Conservation (phyloP, 2,329 filamentous ascomycete genomes). For the Fusarium kyushuense region DNA sequence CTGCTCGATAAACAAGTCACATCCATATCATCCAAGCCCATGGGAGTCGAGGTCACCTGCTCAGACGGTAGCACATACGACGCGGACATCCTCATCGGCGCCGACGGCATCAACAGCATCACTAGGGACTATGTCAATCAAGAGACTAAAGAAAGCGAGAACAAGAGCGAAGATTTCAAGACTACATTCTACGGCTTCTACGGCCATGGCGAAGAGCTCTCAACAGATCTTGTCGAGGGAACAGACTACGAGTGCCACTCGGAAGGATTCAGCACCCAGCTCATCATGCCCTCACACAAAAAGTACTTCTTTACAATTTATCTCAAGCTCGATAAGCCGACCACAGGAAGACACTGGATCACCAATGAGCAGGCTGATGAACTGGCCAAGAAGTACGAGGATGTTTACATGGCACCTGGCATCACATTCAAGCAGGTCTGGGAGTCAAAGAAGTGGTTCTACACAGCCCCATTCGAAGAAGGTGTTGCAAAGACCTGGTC, state of each 20-base stretch:
- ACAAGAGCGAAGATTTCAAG: conserved; percentile 1
- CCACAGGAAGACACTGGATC: background rate
- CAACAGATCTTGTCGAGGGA: background rate
- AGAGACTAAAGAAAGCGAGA: background rate
- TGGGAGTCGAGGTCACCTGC: conserved; percentile 26
- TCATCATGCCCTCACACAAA: conserved; percentile 25
- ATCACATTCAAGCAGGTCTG: conserved; percentile 23
- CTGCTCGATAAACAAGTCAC: conserved; percentile 30
- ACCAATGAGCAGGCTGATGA: conserved; percentile 8
- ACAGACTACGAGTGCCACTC: conserved; percentile 30
- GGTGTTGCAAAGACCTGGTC: conserved; percentile 33
- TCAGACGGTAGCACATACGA: conserved; percentile 21
- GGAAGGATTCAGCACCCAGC: conserved; percentile 12
- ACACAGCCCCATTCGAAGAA: conserved; percentile 27
- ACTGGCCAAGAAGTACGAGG: conserved; percentile 9
- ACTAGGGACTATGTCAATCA: conserved; percentile 15
- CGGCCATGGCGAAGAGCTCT: conserved; percentile 8
- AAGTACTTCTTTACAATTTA: conserved; percentile 29
- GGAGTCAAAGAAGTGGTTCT: conserved; percentile 18
- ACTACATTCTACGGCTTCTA: conserved; percentile 34
- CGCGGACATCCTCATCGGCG: conserved; percentile 34
- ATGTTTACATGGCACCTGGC: conserved; percentile 2
- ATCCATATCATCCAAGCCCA: background rate
- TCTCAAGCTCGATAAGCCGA: conserved; percentile 16
- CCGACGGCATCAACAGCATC: conserved; percentile 38